phyloP scores from a whole-genome alignment of 176 grass and related monocot genomes.

The Microstegium vimineum region DNA sequence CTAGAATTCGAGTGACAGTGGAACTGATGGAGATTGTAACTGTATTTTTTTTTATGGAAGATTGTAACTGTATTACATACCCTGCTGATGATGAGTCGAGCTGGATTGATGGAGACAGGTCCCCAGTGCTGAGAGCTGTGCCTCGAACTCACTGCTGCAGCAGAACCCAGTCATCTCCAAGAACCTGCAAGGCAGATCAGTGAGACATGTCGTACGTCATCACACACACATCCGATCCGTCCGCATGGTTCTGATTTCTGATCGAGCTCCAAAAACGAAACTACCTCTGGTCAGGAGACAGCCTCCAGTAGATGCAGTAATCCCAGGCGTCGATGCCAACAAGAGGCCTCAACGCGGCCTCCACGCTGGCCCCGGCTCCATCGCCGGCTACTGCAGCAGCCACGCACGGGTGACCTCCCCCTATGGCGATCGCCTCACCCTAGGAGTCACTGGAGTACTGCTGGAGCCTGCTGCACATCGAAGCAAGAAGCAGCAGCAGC shows the following conservation, averaged over 20 bases:
- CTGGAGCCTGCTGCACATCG: not conserved
- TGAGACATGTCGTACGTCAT: no score
- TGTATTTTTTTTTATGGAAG: no score
- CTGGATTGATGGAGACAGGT: slow-evolving; percentile 61
- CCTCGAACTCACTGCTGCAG: slow-evolving; percentile 54
- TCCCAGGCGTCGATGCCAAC: slow-evolving; percentile 65
- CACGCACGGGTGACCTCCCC: slow-evolving; percentile 32
- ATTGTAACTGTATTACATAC: slow-evolving; percentile 29
- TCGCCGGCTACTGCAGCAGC: not conserved
- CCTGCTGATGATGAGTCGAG: slow-evolving; percentile 56
- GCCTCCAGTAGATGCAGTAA: slow-evolving; percentile 75
- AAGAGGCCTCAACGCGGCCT: slow-evolving; percentile 56
- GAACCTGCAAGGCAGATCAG: slow-evolving; percentile 45
- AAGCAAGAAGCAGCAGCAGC: not conserved
- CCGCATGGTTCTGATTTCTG: no score
- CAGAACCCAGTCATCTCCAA: slow-evolving; percentile 77
- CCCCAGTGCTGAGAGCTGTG: slow-evolving; percentile 31
- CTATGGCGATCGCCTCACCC: slow-evolving; percentile 34
- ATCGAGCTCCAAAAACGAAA: no score
- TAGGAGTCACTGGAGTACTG: not conserved
- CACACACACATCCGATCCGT: no score
- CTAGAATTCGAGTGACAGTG: not conserved
- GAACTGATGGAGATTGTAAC: not conserved
- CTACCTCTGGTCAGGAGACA: slow-evolving; percentile 81
- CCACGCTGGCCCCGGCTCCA: slow-evolving; percentile 32